These are phyloP conservation scores for Chlamydomonas sp. DNA, from an alignment of 139 green algal genomes.

Conservation along the genomic window DNA sequence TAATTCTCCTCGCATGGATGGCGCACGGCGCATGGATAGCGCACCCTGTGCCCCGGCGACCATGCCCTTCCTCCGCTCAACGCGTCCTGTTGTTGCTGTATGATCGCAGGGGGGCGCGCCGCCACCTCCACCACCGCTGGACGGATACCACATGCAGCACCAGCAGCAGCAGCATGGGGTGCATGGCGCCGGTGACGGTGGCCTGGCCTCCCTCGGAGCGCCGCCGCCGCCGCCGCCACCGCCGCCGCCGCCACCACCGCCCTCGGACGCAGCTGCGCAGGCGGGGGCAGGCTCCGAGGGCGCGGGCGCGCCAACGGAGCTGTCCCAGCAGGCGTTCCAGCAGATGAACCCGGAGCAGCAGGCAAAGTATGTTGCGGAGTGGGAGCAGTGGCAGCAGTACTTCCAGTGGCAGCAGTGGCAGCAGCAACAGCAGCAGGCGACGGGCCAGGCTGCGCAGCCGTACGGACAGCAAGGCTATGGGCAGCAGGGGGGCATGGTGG, in stretches of 20 bases:
- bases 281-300: background rate
- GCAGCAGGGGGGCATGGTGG: background rate
- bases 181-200: too few species aligned
- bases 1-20: too few species aligned
- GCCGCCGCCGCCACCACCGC: background rate
- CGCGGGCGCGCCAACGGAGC: background rate
- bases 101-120: too few species aligned
- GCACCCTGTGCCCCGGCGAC: too few species aligned
- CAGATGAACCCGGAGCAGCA: conserved; percentile 2
- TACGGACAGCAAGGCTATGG: conserved; percentile 4
- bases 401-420: background rate
- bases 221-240: conserved; percentile 2
- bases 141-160: too few species aligned
- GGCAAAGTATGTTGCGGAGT: conserved; percentile 9
- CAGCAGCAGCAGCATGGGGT: too few species aligned
- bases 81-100: too few species aligned
- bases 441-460: background rate
- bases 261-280: background rate
- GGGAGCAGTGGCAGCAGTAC: conserved; percentile 14
- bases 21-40: too few species aligned
- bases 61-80: too few species aligned
- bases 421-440: background rate
- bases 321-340: conserved; percentile 2
- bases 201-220: background rate
- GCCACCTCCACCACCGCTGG: too few species aligned